Base-by-base conservation (phyloP, 805 yeast genomes). In the Hanseniaspora clermontiae region DNA sequence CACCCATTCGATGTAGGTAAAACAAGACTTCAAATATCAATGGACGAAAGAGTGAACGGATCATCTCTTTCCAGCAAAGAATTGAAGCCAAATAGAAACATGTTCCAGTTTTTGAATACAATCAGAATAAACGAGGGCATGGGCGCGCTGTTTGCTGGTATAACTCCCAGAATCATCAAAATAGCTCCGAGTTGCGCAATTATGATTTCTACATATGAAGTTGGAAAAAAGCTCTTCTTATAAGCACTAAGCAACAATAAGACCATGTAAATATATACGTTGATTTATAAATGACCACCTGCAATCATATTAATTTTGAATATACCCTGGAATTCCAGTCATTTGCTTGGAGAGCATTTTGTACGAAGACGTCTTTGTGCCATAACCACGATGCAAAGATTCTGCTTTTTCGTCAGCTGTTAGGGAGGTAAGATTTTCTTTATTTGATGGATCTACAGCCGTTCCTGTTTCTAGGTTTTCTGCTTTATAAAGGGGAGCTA, bases 1-100 rank as follows among this genome's bases (percentile, higher is more conserved):
- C 89, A 95, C 57, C 97, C 98, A 1, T 93, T 93, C 64, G 98
- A 93, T 67, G 98, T 93, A 10, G 97, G 97, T 5, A 93, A 93
- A 65, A 93, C 98, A 5, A 75, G 97, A 63, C 72, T 87, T 59
- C 98, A 93, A 68, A 77, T 87, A 4, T 71, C 77, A n/a, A 67
- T 60, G 56, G 57, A 60, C 60, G 65, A 62, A 36, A 31, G 58
- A 58, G 19, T 56, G 61, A 51, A 43, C 48, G 49, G 50, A 40
- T 42, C 49, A 50, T 24, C 43, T 24, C 48, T 29, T 45, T 45
- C 48, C 29, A 17, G 31, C 11, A 24, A 39, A 14, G 32, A 36
- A 3, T 9, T 27, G 32, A 38, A 49, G 34, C 4, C 20, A 2
- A 58, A 56, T 27, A 72, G 57, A 74, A 77, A 43, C 68, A 87